Evolutionary conservation across 164 flowering plant genomes (phyloP).

Genomic region (Vitis amurensis): DNA sequence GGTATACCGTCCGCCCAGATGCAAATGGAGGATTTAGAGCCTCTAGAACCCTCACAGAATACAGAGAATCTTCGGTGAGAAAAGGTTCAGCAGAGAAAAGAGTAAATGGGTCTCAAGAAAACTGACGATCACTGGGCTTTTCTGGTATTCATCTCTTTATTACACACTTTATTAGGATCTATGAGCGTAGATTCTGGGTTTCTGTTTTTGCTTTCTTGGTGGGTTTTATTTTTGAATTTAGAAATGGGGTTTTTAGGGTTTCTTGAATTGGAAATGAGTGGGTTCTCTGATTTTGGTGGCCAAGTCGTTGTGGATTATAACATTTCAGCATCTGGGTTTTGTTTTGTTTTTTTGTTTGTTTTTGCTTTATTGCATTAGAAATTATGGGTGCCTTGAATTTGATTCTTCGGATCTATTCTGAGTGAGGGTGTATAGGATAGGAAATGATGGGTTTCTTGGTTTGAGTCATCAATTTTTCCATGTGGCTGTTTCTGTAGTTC

Average conservation of each 20-base stretch:
- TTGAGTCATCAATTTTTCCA: no score
- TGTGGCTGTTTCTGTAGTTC: neutral
- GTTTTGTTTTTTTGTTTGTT: neutral
- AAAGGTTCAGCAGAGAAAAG: neutral
- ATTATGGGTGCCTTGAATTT: neutral
- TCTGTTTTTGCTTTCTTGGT: neutral
- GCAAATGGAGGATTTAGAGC: no score
- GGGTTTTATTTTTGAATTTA: neutral
- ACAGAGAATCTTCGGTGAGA: no score
- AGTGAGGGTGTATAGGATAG: neutral
- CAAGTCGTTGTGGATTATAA: no score
- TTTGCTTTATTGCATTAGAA: neutral
- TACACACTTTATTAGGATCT: neutral
- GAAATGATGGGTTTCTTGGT: conserved; percentile 7
- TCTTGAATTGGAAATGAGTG: neutral
- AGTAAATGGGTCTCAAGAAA: conserved; percentile 22
- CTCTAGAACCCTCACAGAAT: no score
- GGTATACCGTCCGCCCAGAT: no score
- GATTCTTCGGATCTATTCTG: neutral
- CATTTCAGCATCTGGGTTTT: neutral
- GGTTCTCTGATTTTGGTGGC: neutral
- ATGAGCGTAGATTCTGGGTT: neutral
- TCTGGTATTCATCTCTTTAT: conserved; percentile 39
- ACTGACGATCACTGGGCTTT: conserved; percentile 55
- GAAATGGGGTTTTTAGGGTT: neutral